A percentile compares a stretch with the other conserved stretches of the same genome.
Evolutionary conservation across 805 yeast genomes (phyloP).

Genomic region (Starmerella scarabaei): DNA sequence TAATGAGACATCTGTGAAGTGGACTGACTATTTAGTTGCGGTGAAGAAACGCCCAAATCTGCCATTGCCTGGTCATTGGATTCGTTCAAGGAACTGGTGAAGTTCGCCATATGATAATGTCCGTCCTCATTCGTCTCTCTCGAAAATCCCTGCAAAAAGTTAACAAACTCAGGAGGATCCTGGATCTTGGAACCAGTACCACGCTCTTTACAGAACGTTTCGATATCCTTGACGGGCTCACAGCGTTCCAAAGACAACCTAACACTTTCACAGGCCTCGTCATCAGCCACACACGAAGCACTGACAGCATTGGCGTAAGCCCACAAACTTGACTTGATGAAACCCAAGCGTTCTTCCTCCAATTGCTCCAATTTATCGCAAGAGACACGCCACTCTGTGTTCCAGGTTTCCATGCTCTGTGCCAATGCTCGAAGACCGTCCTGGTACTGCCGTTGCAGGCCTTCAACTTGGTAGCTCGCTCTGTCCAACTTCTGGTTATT

Average conservation of each 20-base stretch:
- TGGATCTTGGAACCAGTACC: slow-evolving; percentile 56
- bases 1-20: slow-evolving; percentile 3
- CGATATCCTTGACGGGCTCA: slow-evolving; percentile 47
- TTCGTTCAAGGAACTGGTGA: slow-evolving; percentile 18
- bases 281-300: slow-evolving; percentile 64
- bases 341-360: slow-evolving; percentile 61
- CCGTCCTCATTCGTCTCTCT: slow-evolving; percentile 23
- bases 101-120: slow-evolving; percentile 27
- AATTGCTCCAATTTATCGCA: slow-evolving; percentile 50
- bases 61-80: slow-evolving; percentile 2
- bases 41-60: slow-evolving; percentile 3
- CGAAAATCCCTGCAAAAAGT: slow-evolving; percentile 37
- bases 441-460: slow-evolving; percentile 45
- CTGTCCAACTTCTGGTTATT: slow-evolving; percentile 43
- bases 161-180: slow-evolving; percentile 50
- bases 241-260: slow-evolving; percentile 57
- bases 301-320: slow-evolving; percentile 64
- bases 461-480: slow-evolving; percentile 33
- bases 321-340: slow-evolving; percentile 61
- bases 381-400: slow-evolving; percentile 55
- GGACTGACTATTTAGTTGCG: slow-evolving; percentile 2
- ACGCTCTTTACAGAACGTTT: slow-evolving; percentile 37
- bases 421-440: slow-evolving; percentile 39
- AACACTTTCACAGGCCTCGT: slow-evolving; percentile 59
- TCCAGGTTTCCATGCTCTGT: slow-evolving; percentile 50